Percentiles rank a stretch among this genome's conserved stretches.
Evolutionary conservation across 2,329 filamentous ascomycete genomes (phyloP).

Genomic region (Sporothrix pseudoabietina): DNA sequence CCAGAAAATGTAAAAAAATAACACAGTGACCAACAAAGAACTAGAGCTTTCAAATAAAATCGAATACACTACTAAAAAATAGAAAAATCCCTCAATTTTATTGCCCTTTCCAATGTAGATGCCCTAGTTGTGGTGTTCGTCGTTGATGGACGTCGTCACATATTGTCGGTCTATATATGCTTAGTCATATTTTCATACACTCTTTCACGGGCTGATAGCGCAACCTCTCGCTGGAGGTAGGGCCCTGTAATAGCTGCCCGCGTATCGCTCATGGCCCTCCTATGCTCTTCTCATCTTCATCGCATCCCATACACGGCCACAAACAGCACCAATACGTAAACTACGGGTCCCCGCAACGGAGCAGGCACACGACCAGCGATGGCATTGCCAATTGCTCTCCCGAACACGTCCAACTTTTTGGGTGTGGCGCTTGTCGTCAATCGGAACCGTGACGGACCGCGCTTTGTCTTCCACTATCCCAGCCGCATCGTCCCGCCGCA

Average conservation of each 20-base stretch:
- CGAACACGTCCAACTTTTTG: constrained; percentile 60
- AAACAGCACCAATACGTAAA: background rate
- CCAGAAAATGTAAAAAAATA: too few relatives aligned
- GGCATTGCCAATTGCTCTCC: constrained; percentile 50
- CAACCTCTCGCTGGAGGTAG: background rate
- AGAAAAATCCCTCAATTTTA: too few relatives aligned
- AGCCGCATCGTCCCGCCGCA: constrained; percentile 53
- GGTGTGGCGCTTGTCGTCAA: constrained; percentile 74
- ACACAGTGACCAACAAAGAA: too few relatives aligned
- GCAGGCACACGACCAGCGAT: constrained; percentile 40
- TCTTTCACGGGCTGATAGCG: background rate
- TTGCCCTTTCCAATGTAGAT: too few relatives aligned
- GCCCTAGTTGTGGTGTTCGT: too few relatives aligned
- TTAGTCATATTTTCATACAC: background rate
- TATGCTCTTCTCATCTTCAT: background rate
- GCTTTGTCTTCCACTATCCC: constrained; percentile 88
- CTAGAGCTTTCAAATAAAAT: too few relatives aligned
- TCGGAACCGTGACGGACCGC: constrained; percentile 74
- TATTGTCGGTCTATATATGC: background rate
- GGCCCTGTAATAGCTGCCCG: constrained; percentile 8
- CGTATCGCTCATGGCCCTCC: background rate
- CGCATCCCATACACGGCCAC: background rate
- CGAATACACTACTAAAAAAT: too few relatives aligned
- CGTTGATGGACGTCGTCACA: background rate
- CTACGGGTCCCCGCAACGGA: background rate